A percentile compares a stretch with the other conserved stretches of the same genome.
Evolutionary conservation across 176 grass and related monocot species (phyloP).

Genomic region (Rhynchospora pubera): DNA sequence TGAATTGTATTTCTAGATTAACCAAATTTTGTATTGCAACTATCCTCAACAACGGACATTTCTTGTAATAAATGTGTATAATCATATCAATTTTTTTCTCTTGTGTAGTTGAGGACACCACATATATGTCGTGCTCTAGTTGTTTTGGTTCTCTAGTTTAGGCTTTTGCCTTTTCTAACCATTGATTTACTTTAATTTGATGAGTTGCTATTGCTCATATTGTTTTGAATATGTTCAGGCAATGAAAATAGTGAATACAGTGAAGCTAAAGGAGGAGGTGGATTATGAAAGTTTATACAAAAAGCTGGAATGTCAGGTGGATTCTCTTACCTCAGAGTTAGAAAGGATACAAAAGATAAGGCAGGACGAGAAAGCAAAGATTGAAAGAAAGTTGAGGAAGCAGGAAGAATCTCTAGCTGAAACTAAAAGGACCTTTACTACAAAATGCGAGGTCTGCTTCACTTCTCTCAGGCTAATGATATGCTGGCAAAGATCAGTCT

Average conservation of each 20-base stretch:
- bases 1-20: constrained; percentile 1
- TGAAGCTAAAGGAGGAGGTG: constrained; percentile 89
- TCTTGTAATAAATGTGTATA: not conserved
- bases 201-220: not conserved
- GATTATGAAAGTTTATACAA: constrained; percentile 83
- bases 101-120: constrained; percentile 6
- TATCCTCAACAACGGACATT: not conserved
- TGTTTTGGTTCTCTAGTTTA: not conserved
- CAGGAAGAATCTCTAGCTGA: constrained; percentile 49
- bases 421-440: constrained; percentile 35
- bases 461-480: not conserved
- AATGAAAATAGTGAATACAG: constrained; percentile 90
- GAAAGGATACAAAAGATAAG: constrained; percentile 84
- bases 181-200: not conserved
- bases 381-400: constrained; percentile 55
- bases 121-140: not conserved
- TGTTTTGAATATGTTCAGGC: constrained; percentile 55
- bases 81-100: constrained; percentile 9
- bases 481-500: not conserved
- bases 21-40: not conserved
- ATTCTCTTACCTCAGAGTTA: constrained; percentile 84
- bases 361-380: constrained; percentile 48
- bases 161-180: not conserved
- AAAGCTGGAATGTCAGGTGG: constrained; percentile 72
- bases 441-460: constrained; percentile 58